Conservation (phyloP, 148 eudicot genomes). For the Rhododendron henanense region DNA sequence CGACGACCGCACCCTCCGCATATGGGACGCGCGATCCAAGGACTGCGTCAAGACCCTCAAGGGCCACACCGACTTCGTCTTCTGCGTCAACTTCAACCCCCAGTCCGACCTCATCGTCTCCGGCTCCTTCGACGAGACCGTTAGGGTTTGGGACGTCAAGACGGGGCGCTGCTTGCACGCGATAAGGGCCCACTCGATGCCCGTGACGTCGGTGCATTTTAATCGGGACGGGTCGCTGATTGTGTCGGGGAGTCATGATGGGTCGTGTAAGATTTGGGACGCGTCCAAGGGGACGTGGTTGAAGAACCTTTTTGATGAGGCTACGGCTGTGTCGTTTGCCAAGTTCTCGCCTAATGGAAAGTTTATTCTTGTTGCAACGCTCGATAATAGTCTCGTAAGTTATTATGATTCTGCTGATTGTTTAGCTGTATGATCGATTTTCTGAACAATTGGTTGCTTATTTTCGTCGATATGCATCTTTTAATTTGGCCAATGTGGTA, state of each 20-base stretch:
- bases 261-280: slow-evolving; percentile 91
- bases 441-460: neutral
- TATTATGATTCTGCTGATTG: neutral
- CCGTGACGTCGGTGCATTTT: slow-evolving; percentile 75
- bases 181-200: slow-evolving; percentile 61
- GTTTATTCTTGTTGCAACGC: slow-evolving; percentile 75
- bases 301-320: slow-evolving; percentile 69
- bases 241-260: slow-evolving; percentile 81
- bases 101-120: slow-evolving; percentile 69
- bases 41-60: slow-evolving; percentile 59
- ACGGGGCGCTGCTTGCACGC: slow-evolving; percentile 51
- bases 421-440: neutral
- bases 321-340: slow-evolving; percentile 65
- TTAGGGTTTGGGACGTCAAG: slow-evolving; percentile 89
- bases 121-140: slow-evolving; percentile 77
- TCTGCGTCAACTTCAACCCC: slow-evolving; percentile 77
- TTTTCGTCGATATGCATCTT: neutral
- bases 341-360: slow-evolving; percentile 95
- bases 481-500: neutral
- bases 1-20: slow-evolving; percentile 76
- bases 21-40: slow-evolving; percentile 63
- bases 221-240: slow-evolving; percentile 78
- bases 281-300: slow-evolving; percentile 43
- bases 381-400: slow-evolving; percentile 74
- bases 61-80: slow-evolving; percentile 67